Base-by-base conservation (phyloP, 2,329 filamentous ascomycete genomes). In the Trichoderma sp. region DNA sequence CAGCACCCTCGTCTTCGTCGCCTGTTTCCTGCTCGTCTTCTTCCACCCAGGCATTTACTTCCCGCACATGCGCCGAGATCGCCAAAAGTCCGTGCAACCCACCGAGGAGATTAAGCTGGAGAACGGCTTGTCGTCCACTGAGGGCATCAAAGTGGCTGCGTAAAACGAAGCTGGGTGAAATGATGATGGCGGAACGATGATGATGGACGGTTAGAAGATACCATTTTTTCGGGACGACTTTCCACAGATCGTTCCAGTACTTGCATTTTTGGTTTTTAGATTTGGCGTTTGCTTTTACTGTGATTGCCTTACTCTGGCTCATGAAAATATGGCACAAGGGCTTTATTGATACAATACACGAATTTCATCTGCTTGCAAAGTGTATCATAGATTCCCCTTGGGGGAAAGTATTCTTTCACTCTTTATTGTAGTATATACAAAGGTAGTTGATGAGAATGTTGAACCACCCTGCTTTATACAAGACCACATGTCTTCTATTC, bases 41-140 rank as follows among this genome's bases (percentile, higher is more conserved):
- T 86, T 87, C 77, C 82, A 86, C 54, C 86, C 87, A 0, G 86
- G 85, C 14, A 67, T 86, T 55, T 80, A 84, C 71, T 88, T 89
- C 79, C 85, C 85, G 0, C 82, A 83, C 71, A 87, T 88, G 85
- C 77, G 79, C 18, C 77, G 73, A 56, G 71, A 72, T 21, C 68
- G 68, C 72, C 64, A 70, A 73, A 69, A 66, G 5, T 46, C 64
- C 5, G 67, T 37, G n/a, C 2, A 28, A 39, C 58, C 59, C 24
- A 16, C 43, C 54, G 72, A 71, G 69, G 74, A 70, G 69, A 72
- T 71, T 8, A 76, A 75, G 68, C 73, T 74, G 34, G 70, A 71
- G 11, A 71, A 70, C 13, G 77, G 75, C 32, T 5, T 49, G 46
- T 76, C 75, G 10, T 76, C 76, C 5, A 73, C 71, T 18, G 76